Conservation (phyloP, 75 land plant species). For the Sequoiadendron giganteum region DNA sequence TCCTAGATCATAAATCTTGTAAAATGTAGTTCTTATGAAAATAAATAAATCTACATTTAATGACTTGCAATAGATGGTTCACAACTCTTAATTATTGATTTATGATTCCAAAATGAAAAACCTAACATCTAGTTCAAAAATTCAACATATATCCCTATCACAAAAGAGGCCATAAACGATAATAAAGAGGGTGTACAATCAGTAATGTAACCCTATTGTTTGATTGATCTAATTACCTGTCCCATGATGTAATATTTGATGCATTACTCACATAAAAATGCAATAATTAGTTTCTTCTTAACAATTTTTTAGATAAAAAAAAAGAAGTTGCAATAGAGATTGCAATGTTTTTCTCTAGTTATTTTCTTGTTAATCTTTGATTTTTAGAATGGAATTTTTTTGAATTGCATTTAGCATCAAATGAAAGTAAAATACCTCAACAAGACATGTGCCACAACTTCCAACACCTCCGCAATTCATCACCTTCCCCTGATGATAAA, state of each 20-base stretch:
- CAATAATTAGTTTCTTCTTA: not conserved
- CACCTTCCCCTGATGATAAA: slow-evolving; percentile 73
- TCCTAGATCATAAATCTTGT: too few relatives aligned
- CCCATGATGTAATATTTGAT: not conserved
- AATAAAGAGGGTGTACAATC: not conserved
- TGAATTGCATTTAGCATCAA: not conserved
- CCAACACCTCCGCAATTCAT: slow-evolving; percentile 99
- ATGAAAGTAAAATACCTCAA: slow-evolving; percentile 54
- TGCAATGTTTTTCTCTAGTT: not conserved
- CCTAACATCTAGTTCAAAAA: not conserved
- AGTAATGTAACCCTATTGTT: not conserved
- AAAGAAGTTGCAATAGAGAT: not conserved
- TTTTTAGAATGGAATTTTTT: not conserved
- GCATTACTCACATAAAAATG: not conserved
- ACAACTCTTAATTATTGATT: not conserved
- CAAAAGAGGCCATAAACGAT: not conserved
- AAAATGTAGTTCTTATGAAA: not conserved
- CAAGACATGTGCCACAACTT: slow-evolving; percentile 98
- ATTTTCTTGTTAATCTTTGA: not conserved
- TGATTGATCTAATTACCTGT: not conserved
- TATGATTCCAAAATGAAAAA: not conserved
- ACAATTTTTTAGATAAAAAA: not conserved
- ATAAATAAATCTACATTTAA: not conserved
- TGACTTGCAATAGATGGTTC: not conserved
- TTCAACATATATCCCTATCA: not conserved